Evolutionary conservation across 1,139 yeast species (phyloP), one percentile per base, ranked within the genome.

Genomic region (Meyerozyma guilliermondii): DNA sequence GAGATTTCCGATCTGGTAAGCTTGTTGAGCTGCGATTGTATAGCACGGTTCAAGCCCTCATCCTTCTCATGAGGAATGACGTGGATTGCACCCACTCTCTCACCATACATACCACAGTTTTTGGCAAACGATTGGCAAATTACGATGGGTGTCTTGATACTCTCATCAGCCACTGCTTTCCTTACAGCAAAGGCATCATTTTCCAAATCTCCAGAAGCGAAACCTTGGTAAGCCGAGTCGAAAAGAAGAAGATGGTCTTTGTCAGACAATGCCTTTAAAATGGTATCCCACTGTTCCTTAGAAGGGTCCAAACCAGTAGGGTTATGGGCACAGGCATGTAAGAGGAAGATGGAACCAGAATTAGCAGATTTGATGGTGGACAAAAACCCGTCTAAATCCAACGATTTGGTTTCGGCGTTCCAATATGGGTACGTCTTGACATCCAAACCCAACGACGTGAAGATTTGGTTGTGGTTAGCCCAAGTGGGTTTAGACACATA

Each of bases 111-210:
- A 52, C 98, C 98, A 64, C 87, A 85, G 68, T 92, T 92, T 68
- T 92, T 92, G 43, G 98, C 96, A 66, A 92, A 92, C n/a, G 97
- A 88, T 71, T 92, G 98, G 66, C 96, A 87, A 46, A 92, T 78
- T 26, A 84, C 52, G 42, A 83, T 68, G 40, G 92, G 92, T 14
- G 68, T 52, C 17, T 54, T 45, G 46, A 70, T 56, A 41, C 47
- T 52, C 47, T 55, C 53, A 46, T 74, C 71, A 53, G 81, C 76
- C 43, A 87, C 80, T 52, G 95, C 96, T 59, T 79, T 73, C 58
- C 96, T 80, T 41, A 92, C 83, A 13, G 97, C 91, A 69, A 77
- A 87, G 14, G 96, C 94, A 58, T 92, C 98, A 52, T 77, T 73
- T 49, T 77, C 84, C 54, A 87, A 75, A 58, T 86, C 82, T 47